A percentile compares a stretch with the other conserved stretches of the same genome.
These are phyloP conservation scores for Corrigiola litoralis DNA, from an alignment of 179 eudicot genomes.

Conservation along the genomic window DNA sequence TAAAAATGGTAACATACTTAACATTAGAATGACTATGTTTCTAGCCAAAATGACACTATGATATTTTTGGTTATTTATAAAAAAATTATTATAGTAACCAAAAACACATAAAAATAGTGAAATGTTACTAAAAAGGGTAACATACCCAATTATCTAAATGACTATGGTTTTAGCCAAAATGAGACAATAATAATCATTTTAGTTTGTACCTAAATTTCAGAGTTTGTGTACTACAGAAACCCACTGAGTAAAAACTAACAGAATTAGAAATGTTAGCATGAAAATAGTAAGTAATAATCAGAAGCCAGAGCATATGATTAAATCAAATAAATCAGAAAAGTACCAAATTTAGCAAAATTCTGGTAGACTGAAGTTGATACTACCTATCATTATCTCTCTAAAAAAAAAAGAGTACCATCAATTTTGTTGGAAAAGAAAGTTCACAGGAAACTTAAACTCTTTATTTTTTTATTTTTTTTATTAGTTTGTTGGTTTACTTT, in stretches of 20 bases:
- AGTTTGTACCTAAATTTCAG: slow-evolving; percentile 11
- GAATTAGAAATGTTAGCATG: background rate
- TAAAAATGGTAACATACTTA: slow-evolving; percentile 6
- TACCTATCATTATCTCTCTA: slow-evolving; percentile 14
- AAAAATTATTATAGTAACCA: background rate
- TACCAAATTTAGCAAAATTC: slow-evolving; percentile 20
- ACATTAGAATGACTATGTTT: slow-evolving; percentile 10
- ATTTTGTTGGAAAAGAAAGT: slow-evolving; percentile 20
- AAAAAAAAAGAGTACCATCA: slow-evolving; percentile 8
- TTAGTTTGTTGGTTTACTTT: background rate
- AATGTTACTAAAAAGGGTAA: slow-evolving; percentile 2
- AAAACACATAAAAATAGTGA: too few species aligned
- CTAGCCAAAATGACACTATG: too few species aligned
- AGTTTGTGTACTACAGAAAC: slow-evolving; percentile 13
- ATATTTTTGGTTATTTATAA: too few species aligned
- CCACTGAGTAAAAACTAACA: slow-evolving; percentile 19
- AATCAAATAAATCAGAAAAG: background rate
- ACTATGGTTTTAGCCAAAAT: slow-evolving; percentile 16
- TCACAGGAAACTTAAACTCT: slow-evolving; percentile 1
- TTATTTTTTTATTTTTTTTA: background rate
- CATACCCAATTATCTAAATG: slow-evolving; percentile 7
- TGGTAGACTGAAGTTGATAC: background rate
- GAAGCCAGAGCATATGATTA: background rate
- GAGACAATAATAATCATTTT: slow-evolving; percentile 8
- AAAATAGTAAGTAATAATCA: background rate